These are phyloP conservation scores for Penicillium taxi DNA, from an alignment of 495 filamentous ascomycete species.

Conservation along the genomic window DNA sequence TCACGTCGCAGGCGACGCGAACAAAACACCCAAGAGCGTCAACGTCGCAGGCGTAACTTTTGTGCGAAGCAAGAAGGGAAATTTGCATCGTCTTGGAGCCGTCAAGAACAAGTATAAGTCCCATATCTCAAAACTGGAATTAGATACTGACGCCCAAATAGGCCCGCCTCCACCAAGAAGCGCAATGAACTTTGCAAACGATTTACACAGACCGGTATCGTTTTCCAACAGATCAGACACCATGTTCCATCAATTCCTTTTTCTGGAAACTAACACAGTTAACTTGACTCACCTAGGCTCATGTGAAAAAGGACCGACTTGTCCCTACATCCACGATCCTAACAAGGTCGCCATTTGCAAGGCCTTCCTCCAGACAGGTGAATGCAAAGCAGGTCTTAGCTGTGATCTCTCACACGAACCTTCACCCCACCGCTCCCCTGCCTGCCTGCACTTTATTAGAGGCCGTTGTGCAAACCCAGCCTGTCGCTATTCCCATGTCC, in stretches of 20 bases:
- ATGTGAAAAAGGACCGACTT: slow-evolving; percentile 71
- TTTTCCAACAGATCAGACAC: slow-evolving; percentile 17
- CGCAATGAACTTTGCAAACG: slow-evolving; percentile 74
- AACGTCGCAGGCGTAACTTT: slow-evolving; percentile 77
- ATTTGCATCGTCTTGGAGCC: slow-evolving; percentile 61
- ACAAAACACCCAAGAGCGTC: slow-evolving; percentile 70
- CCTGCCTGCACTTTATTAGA: slow-evolving; percentile 83
- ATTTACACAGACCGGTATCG: slow-evolving; percentile 86
- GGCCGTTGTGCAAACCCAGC: slow-evolving; percentile 83
- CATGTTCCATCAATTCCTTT: slow-evolving; percentile 2
- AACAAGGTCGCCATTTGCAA: slow-evolving; percentile 88
- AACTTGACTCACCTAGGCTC: slow-evolving; percentile 52
- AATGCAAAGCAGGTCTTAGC: slow-evolving; percentile 67
- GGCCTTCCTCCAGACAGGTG: slow-evolving; percentile 70
- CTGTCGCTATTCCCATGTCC: slow-evolving; percentile 85
- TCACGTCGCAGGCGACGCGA: slow-evolving; percentile 54
- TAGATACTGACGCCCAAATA: slow-evolving; percentile 19
- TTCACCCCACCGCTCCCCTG: slow-evolving; percentile 74
- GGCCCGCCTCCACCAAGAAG: slow-evolving; percentile 52
- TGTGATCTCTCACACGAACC: slow-evolving; percentile 94
- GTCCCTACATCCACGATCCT: slow-evolving; percentile 78
- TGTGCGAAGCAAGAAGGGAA: slow-evolving; percentile 83
- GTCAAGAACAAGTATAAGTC: slow-evolving; percentile 34
- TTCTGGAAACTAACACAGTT: slow-evolving; percentile 14
- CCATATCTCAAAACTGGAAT: not conserved